phyloP scores from a whole-genome alignment of 805 yeast genomes.

The Helenozyma baotianmanensis region DNA sequence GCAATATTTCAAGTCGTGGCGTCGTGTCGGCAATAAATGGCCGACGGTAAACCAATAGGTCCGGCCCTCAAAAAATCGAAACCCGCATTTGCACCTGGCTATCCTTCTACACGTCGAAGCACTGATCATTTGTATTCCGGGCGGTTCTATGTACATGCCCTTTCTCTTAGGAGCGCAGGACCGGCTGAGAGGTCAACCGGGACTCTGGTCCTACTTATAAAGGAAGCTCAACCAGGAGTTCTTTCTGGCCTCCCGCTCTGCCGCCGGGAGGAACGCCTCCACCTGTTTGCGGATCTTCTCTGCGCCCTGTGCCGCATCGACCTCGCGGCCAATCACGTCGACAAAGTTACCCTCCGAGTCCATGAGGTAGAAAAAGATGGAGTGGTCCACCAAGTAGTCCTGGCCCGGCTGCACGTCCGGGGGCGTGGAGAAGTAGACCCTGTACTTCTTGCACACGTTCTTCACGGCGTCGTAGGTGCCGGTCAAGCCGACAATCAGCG shows the following conservation, averaged over 20 bases:
- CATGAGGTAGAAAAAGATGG: conserved; percentile 95
- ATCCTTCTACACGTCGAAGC: too few species aligned
- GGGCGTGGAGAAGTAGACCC: conserved; percentile 98
- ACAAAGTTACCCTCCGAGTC: conserved; percentile 97
- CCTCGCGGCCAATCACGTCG: conserved; percentile 91
- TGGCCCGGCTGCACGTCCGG: conserved; percentile 91
- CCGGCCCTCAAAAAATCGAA: too few species aligned
- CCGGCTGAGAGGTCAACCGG: too few species aligned
- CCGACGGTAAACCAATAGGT: too few species aligned
- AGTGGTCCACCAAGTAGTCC: conserved; percentile 94
- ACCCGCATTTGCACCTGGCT: too few species aligned
- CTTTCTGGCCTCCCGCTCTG: conserved; percentile 62
- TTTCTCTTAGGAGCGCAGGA: too few species aligned
- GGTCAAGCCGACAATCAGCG: conserved; percentile 82
- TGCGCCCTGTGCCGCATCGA: conserved; percentile 72
- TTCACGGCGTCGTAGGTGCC: conserved; percentile 86
- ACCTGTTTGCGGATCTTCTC: conserved; percentile 72
- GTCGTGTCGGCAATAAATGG: too few species aligned
- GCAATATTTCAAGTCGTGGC: too few species aligned
- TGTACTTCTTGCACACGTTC: conserved; percentile 76
- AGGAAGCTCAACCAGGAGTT: conserved; percentile 57
- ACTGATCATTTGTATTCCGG: too few species aligned
- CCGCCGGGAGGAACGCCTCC: conserved; percentile 68
- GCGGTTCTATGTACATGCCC: too few species aligned
- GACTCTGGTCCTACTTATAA: conserved; percentile 47